Conservation (phyloP, 345 rosid species). For the Gossypium thurberi region DNA sequence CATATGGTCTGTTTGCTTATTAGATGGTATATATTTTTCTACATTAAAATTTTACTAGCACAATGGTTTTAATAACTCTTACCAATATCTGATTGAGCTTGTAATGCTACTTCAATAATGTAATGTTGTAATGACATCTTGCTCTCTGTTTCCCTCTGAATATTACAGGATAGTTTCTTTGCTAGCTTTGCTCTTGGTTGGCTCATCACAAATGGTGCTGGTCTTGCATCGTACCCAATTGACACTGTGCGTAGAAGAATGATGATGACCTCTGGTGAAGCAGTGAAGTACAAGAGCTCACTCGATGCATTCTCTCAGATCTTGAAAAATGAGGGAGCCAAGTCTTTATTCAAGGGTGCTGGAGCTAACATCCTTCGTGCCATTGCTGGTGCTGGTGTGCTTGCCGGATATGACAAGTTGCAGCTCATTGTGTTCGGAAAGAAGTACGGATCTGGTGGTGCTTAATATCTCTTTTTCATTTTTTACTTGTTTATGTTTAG, state of each 20-base stretch:
- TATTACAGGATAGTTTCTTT: constrained; percentile 61
- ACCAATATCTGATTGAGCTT: not conserved
- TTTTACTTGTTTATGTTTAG: not conserved
- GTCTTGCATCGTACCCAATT: not conserved
- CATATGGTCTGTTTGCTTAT: not conserved
- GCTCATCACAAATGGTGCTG: not conserved
- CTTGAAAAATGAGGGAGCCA: not conserved
- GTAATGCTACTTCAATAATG: not conserved
- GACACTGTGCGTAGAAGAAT: constrained; percentile 4
- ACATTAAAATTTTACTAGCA: not conserved
- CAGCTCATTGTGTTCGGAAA: constrained; percentile 35
- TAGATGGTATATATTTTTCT: not conserved
- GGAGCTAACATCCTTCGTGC: constrained; percentile 1
- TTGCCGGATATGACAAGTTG: not conserved
- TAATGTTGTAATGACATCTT: not conserved
- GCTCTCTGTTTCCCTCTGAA: constrained; percentile 6
- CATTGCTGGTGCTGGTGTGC: not conserved
- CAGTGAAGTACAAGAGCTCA: not conserved
- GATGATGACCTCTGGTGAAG: constrained; percentile 2
- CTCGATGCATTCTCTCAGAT: not conserved
- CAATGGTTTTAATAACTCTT: not conserved
- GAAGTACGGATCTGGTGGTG: constrained; percentile 81
- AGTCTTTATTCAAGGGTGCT: not conserved
- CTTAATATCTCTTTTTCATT: constrained; percentile 8
- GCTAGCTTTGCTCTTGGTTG: constrained; percentile 4